These are phyloP conservation scores for Pleomassaria siparia DNA, from an alignment of 2,329 filamentous ascomycete species.

Conservation along the genomic window DNA sequence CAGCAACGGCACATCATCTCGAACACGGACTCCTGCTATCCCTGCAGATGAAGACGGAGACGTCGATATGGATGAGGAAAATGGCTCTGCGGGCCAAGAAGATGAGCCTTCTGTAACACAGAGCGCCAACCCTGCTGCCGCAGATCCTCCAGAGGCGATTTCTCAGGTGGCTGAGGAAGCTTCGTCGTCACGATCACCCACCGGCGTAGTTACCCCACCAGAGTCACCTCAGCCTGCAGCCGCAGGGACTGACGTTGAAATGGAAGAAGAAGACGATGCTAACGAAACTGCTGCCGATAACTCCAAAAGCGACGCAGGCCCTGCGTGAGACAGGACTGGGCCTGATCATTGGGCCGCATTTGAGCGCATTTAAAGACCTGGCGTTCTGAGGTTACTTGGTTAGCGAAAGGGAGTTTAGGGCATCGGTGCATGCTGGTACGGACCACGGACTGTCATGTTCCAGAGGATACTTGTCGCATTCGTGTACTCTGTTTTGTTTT, in stretches of 20 bases:
- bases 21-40: slow-evolving; percentile 31
- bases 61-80: slow-evolving; percentile 33
- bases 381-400: too few species aligned
- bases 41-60: slow-evolving; percentile 39
- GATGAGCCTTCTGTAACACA: not conserved
- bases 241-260: slow-evolving; percentile 31
- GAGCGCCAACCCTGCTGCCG: not conserved
- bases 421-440: too few species aligned
- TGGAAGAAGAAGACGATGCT: slow-evolving; percentile 28
- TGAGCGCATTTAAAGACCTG: too few species aligned
- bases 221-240: slow-evolving; percentile 31
- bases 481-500: too few species aligned
- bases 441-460: too few species aligned
- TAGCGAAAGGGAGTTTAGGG: too few species aligned
- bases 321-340: too few species aligned
- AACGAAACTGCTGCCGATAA: slow-evolving; percentile 17
- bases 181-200: slow-evolving; percentile 30
- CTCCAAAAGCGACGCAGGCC: slow-evolving; percentile 21
- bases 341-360: too few species aligned
- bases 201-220: slow-evolving; percentile 39
- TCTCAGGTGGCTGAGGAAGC: not conserved
- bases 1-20: slow-evolving; percentile 22
- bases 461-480: too few species aligned
- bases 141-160: slow-evolving; percentile 11
- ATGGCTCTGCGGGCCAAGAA: slow-evolving; percentile 2